Evolutionary conservation across 306 rosid genomes (phyloP).

Genomic region (Boehmeria nivea): DNA sequence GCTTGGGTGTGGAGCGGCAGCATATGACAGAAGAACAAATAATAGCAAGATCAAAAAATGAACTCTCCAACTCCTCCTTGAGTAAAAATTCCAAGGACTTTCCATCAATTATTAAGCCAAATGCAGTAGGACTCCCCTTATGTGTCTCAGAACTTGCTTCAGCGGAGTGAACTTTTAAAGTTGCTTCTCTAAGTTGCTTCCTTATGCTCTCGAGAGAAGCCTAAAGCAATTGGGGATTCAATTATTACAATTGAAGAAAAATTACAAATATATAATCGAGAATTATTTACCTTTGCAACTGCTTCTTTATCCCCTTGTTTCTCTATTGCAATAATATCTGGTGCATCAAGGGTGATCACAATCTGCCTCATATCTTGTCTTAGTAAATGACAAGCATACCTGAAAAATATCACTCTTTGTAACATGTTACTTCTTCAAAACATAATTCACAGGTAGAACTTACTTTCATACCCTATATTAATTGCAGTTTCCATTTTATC

Average conservation of each 20-base stretch:
- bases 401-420: constrained; percentile 23
- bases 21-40: constrained; percentile 80
- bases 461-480: constrained; percentile 59
- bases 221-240: constrained; percentile 34
- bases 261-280: constrained; percentile 4
- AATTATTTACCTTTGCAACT: constrained; percentile 42
- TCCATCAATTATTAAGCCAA: constrained; percentile 81
- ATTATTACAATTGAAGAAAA: neutral
- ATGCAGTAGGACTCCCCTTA: constrained; percentile 28
- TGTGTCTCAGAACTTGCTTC: constrained; percentile 29
- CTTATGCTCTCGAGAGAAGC: constrained; percentile 58
- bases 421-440: constrained; percentile 17
- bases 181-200: constrained; percentile 61
- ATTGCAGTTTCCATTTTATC: constrained; percentile 96
- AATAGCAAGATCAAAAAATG: constrained; percentile 66
- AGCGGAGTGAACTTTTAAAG: constrained; percentile 37
- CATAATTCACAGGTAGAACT: constrained; percentile 15
- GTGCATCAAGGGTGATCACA: constrained; percentile 63
- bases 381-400: constrained; percentile 85
- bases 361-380: constrained; percentile 69
- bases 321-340: constrained; percentile 55
- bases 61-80: constrained; percentile 34
- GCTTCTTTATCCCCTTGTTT: constrained; percentile 58
- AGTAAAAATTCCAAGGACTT: constrained; percentile 78
- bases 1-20: constrained; percentile 87